These are phyloP conservation scores for Coemansia erecta DNA, from an alignment of 192 early-diverging fungal species.

Conservation along the genomic window DNA sequence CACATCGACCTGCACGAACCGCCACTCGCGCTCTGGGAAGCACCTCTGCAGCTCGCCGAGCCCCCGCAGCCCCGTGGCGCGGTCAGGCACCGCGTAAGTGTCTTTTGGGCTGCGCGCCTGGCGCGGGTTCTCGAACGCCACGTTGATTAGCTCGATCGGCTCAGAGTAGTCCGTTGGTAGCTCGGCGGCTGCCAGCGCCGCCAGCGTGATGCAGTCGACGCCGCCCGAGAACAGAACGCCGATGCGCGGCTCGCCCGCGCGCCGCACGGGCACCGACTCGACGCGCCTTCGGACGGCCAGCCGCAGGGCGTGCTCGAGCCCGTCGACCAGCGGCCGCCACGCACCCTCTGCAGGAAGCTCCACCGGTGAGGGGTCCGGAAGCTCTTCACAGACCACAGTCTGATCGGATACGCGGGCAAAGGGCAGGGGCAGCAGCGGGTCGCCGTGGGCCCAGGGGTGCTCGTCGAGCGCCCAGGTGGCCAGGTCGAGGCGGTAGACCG, in stretches of 20 bases:
- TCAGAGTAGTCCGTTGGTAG: slow-evolving; percentile 69
- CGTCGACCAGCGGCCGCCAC: slow-evolving; percentile 30
- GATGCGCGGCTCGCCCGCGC: slow-evolving; percentile 53
- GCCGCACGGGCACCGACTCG: slow-evolving; percentile 19
- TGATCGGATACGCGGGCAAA: slow-evolving; percentile 13
- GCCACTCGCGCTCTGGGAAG: slow-evolving; percentile 74
- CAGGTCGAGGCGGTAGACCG: slow-evolving; percentile 69
- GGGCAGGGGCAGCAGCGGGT: slow-evolving; percentile 9
- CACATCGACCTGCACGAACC: slow-evolving; percentile 88
- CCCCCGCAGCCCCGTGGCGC: slow-evolving; percentile 66
- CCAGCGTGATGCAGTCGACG: slow-evolving; percentile 87
- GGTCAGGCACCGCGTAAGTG: slow-evolving; percentile 72
- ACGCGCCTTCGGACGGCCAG: slow-evolving; percentile 20
- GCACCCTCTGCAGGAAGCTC: slow-evolving; percentile 10
- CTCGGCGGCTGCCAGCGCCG: slow-evolving; percentile 72
- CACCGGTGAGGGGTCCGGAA: not conserved
- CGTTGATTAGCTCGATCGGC: slow-evolving; percentile 90
- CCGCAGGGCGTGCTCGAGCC: slow-evolving; percentile 15
- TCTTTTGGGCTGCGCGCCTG: slow-evolving; percentile 11
- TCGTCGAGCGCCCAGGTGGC: not conserved
- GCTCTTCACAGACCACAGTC: not conserved
- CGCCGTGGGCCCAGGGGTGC: slow-evolving; percentile 1
- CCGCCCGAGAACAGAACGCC: slow-evolving; percentile 92
- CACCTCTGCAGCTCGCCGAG: slow-evolving; percentile 57
- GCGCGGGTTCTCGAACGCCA: slow-evolving; percentile 93